Base-by-base conservation (phyloP, 169 alveolate genomes). In the Plasmodium falciparum region DNA sequence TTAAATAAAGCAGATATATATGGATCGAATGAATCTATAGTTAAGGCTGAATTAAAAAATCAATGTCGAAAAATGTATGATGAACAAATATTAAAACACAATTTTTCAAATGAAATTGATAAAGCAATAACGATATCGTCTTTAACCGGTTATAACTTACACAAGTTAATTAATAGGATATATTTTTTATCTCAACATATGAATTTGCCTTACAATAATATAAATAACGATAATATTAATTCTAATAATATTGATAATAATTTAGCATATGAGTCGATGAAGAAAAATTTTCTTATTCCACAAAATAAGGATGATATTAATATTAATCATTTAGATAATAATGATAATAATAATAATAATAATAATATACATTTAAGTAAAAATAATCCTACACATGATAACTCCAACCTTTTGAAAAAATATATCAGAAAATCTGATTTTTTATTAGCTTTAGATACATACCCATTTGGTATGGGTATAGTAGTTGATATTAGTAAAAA, bases 1-100 rank as follows among this genome's bases (percentile, higher is more conserved):
- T 74, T 95, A 56, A 94, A 91, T 88, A 95, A 94, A 74, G 78
- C 85, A 39, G 97, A 95, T 89, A 72, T 75, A 49, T 91, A 88
- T 39, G 72, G 74, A 62, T 58, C 69, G 47, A 92, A 95, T 72
- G 92, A 78, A 43, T 93, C 93, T 59, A 75, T 95, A 61, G 93
- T 93, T 9, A 89, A 86, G 33, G 94, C 96, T 0, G 96, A 94
- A 47, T 56, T 94, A 59, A 73, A 89, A 62, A 43, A 72, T 5
- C 96, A 93, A 43, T 91, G 94, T 49, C 15, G 12, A 5, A 54
- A 59, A n/a, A 69, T 95, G 95, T 59, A 54, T 52, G 90, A 92
- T 22, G 75, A 74, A 5, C 96, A 96, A 2, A 43, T 47, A 26
- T 69, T 95, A 33, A 43, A 63, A 1, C 67, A 93, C 15, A 93